Percentiles rank a stretch among this genome's conserved stretches.
These are phyloP conservation scores for Biscogniauxia sp. DNA, from an alignment of 2,329 filamentous ascomycete genomes.

Conservation along the genomic window DNA sequence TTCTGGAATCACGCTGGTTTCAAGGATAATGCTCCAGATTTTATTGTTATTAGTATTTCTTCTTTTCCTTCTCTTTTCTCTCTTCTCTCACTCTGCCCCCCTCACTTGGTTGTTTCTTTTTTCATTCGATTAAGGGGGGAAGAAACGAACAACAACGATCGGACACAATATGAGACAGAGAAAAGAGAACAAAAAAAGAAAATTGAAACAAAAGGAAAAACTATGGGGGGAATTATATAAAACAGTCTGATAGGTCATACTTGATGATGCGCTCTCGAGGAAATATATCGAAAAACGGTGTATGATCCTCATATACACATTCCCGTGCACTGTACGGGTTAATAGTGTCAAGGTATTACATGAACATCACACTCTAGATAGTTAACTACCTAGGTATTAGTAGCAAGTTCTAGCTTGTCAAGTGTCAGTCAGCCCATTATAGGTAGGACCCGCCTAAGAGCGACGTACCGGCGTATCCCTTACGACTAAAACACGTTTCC, in stretches of 20 bases:
- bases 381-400: no score
- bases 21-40: not conserved
- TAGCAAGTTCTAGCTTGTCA: not conserved
- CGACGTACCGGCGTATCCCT: not conserved
- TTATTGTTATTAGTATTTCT: not conserved
- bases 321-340: not conserved
- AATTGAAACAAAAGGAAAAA: not conserved
- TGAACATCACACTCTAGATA: not conserved
- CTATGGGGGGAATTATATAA: not conserved
- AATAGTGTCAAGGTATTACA: no score
- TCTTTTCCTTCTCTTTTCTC: not conserved
- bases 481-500: not conserved
- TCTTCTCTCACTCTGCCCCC: no score
- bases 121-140: no score
- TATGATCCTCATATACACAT: not conserved
- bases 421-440: not conserved
- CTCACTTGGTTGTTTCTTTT: no score
- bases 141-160: not conserved
- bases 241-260: not conserved
- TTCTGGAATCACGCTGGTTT: not conserved
- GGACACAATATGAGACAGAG: not conserved
- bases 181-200: not conserved
- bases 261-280: not conserved
- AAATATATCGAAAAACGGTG: not conserved
- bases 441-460: not conserved